Base-by-base conservation (phyloP, 2,329 filamentous ascomycete genomes). In the Boeremia lycopersici region DNA sequence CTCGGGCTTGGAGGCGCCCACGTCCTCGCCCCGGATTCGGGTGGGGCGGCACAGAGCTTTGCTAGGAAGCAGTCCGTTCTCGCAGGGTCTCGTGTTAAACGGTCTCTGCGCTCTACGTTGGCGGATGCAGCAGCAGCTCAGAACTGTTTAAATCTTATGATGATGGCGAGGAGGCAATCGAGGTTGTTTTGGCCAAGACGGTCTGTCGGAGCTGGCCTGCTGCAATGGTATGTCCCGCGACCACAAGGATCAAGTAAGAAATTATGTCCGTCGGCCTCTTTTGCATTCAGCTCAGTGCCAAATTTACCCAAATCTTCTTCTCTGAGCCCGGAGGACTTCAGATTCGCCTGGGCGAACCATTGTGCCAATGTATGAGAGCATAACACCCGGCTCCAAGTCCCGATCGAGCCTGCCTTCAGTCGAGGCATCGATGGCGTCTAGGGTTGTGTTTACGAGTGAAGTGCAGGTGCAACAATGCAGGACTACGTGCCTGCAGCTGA, bases 171-270 rank as follows among this genome's bases (percentile, higher is more conserved):
- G 0, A 63, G 70, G 42, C 72, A 73, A 2, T 61, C 51, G 3
- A 72, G 58, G 12, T 66, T 56, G 48, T 73, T 5, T 23, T 75
- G 43, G 75, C 43, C 5, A 71, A 41, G 12, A 54, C 1, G 71
- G 69, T 55, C 9, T 52, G n/a, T 11, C 51, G 55, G 2, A 74
- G 59, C 2, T 57, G 41, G 2, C 60, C 45, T 9, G 47, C 48
- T 1, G 70, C 74, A 0, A 73, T 70, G 48, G 75, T 72, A 34
- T 75, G 72, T 0, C 74, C 74, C 13, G 68, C 71, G 45, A 76
- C 72, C 4, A 76, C 38, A 9, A 49, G 47, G 2, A 36, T 12
- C 15, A 36, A 13, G 19, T 69, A 39, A 23, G 19, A 23, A 5
- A 23, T 23, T 23, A 23, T 23, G 15, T 6, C 15, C 12, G 26